These are phyloP conservation scores for Hura crepitans DNA, from an alignment of 441 rosid species.

Conservation along the genomic window DNA sequence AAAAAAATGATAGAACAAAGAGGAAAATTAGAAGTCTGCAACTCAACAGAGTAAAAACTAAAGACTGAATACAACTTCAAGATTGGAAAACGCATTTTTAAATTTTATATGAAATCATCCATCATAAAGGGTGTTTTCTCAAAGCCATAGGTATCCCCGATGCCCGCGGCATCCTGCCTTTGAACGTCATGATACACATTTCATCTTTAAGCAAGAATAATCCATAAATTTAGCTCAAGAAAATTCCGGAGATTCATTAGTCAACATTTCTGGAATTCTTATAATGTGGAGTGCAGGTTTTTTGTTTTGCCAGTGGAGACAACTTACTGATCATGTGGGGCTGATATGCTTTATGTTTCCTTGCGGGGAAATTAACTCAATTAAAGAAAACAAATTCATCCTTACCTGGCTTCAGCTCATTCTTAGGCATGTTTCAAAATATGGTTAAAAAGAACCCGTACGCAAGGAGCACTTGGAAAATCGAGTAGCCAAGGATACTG, in stretches of 20 bases:
- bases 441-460: not conserved
- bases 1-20: too few relatives aligned
- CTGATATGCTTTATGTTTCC: not conserved
- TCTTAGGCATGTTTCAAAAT: not conserved
- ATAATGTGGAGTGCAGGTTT: not conserved
- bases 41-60: too few relatives aligned
- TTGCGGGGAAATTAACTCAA: slow-evolving; percentile 11
- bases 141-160: slow-evolving; percentile 13
- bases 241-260: not conserved
- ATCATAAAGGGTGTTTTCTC: too few relatives aligned
- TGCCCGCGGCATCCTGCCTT: slow-evolving; percentile 8
- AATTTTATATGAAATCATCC: too few relatives aligned
- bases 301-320: slow-evolving; percentile 4
- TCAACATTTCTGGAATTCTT: not conserved
- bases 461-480: not conserved
- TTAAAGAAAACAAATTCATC: not conserved
- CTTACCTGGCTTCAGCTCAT: too few relatives aligned
- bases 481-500: not conserved
- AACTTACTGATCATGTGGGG: slow-evolving; percentile 21
- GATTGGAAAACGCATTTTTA: too few relatives aligned
- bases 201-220: slow-evolving; percentile 1
- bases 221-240: slow-evolving; percentile 17
- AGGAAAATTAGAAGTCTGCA: too few relatives aligned
- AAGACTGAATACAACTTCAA: too few relatives aligned
- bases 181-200: not conserved